Percentiles rank a stretch among this genome's conserved stretches.
Conservation (phyloP, 257 asterid species). For the Nyctanthes arbortristis region DNA sequence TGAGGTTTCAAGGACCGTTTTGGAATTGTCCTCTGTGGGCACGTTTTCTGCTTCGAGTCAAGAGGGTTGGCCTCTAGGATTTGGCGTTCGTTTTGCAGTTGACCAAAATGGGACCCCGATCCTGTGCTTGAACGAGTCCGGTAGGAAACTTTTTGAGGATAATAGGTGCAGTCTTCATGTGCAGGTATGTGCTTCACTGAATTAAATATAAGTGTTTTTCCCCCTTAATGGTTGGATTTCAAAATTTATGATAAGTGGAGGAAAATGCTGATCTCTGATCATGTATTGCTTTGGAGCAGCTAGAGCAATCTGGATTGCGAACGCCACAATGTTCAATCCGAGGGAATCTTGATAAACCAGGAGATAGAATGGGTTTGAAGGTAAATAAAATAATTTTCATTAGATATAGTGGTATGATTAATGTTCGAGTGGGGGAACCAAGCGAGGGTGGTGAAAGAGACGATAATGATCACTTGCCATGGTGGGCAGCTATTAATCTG, state of each 20-base stretch:
- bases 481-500: too few relatives aligned
- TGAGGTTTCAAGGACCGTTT: conserved; percentile 77
- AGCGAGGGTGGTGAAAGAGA: too few relatives aligned
- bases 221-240: too few relatives aligned
- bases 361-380: conserved; percentile 51
- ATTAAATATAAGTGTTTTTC: too few relatives aligned
- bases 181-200: conserved; percentile 42
- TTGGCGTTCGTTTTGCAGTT: conserved; percentile 80
- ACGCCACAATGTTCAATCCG: conserved; percentile 82
- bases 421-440: too few relatives aligned
- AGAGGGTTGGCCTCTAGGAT: conserved; percentile 77
- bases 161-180: conserved; percentile 70
- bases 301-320: conserved; percentile 68
- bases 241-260: neutral
- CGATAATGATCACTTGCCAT: too few relatives aligned
- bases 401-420: too few relatives aligned
- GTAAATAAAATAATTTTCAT: too few relatives aligned
- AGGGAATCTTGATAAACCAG: conserved; percentile 68
- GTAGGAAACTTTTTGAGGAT: conserved; percentile 32
- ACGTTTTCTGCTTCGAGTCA: conserved; percentile 62
- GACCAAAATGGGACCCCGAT: conserved; percentile 70
- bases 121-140: conserved; percentile 52
- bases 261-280: conserved; percentile 16
- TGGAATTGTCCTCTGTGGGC: conserved; percentile 67
- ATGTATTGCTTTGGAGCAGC: conserved; percentile 40